These are phyloP conservation scores for Fusarium neocosmosporiellum DNA, from an alignment of 2,329 filamentous ascomycete species.

Conservation along the genomic window DNA sequence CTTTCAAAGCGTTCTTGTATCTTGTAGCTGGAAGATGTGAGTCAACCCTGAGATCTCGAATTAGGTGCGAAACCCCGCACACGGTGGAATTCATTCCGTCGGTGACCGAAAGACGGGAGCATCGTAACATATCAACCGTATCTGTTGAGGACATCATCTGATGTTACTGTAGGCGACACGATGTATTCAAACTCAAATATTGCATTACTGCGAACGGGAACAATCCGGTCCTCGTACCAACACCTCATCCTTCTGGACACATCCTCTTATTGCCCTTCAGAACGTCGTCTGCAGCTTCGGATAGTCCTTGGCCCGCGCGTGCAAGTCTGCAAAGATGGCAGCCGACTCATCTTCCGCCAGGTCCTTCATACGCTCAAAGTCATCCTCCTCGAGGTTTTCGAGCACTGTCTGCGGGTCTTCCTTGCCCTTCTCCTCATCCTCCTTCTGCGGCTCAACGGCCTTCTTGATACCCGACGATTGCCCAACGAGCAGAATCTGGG, in stretches of 20 bases:
- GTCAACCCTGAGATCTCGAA: neutral
- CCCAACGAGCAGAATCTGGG: conserved; percentile 84
- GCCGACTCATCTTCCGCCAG: conserved; percentile 59
- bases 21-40: neutral
- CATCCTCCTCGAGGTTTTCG: conserved; percentile 80
- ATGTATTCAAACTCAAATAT: neutral
- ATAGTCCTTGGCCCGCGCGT: conserved; percentile 40
- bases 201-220: neutral
- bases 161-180: neutral
- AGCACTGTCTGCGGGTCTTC: conserved; percentile 77
- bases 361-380: conserved; percentile 71
- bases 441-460: conserved; percentile 60
- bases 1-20: neutral
- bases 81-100: neutral
- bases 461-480: conserved; percentile 68
- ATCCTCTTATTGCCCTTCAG: conserved; percentile 4
- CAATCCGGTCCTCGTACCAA: neutral
- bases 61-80: neutral
- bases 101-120: neutral
- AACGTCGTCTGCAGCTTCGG: conserved; percentile 45
- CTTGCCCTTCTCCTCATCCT: conserved; percentile 34
- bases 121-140: neutral
- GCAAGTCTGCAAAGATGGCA: conserved; percentile 41
- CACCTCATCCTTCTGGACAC: neutral
- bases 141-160: neutral